Percentiles rank a stretch among this genome's conserved stretches.
Evolutionary conservation across 768 basidiomycete genomes (phyloP).

Genomic region (Hericium rajendrae): DNA sequence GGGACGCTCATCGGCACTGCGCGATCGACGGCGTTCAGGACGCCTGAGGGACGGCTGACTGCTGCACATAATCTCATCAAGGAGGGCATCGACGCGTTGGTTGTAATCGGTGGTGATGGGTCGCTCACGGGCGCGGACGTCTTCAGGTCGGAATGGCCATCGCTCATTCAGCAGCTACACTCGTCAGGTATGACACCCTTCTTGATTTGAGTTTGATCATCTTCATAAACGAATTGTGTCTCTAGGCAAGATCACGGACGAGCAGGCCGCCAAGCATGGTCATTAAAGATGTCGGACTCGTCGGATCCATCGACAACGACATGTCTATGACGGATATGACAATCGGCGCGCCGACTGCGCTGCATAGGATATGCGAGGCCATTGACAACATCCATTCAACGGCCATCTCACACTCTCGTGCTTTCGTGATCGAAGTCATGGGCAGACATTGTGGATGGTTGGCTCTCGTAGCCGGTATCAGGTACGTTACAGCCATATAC

Average conservation of each 20-base stretch:
- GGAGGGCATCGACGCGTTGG: conserved; percentile 95
- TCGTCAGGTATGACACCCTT: conserved; percentile 39
- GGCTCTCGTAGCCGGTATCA: conserved; percentile 85
- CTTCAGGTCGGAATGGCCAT: conserved; percentile 90
- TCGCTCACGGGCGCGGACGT: conserved; percentile 93
- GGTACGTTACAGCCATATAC: conserved; percentile 33
- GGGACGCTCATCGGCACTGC: conserved; percentile 97
- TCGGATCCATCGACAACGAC: conserved; percentile 98
- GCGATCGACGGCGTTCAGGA: conserved; percentile 76
- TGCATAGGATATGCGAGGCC: conserved; percentile 95
- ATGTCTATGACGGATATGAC: conserved; percentile 98
- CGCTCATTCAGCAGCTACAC: conserved; percentile 62
- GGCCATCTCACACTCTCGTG: conserved; percentile 89
- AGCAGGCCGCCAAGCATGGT: conserved; percentile 58
- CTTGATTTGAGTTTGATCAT: neutral
- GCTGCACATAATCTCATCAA: conserved; percentile 89
- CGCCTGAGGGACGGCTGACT: conserved; percentile 75
- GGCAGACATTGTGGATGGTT: conserved; percentile 99
- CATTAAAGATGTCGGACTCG: conserved; percentile 98
- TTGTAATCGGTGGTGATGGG: conserved; percentile 96
- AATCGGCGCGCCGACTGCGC: conserved; percentile 90
- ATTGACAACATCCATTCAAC: conserved; percentile 98
- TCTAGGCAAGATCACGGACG: conserved; percentile 63
- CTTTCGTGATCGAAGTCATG: conserved; percentile 99
- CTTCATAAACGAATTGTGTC: neutral